Conservation (phyloP, 2,329 filamentous ascomycete genomes). For the Colletotrichum phormii region DNA sequence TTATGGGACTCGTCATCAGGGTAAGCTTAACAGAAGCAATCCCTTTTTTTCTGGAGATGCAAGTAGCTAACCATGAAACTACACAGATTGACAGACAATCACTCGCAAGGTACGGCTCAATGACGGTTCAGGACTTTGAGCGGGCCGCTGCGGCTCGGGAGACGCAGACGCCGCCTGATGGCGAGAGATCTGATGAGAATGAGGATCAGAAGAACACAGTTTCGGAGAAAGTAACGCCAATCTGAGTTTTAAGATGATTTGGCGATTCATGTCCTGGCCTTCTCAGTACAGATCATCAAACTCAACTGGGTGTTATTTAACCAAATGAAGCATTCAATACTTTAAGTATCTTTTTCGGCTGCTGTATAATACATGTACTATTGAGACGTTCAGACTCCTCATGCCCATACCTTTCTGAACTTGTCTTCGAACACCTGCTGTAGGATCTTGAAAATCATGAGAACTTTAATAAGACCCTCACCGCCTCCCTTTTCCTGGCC, state of each 20-base stretch:
- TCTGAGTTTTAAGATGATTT: not conserved
- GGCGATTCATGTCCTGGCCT: not conserved
- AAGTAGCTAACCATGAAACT: not conserved
- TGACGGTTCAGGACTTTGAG: not conserved
- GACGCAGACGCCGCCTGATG: not conserved
- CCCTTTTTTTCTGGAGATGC: not conserved
- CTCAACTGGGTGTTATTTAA: no score
- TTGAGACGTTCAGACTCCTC: slow-evolving; percentile 28
- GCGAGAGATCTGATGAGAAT: not conserved
- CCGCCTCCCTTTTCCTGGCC: slow-evolving; percentile 48
- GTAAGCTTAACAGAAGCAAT: not conserved
- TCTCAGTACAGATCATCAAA: no score
- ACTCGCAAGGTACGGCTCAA: slow-evolving; percentile 5
- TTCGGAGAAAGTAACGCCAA: not conserved
- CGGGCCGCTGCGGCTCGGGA: not conserved
- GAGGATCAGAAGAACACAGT: not conserved
- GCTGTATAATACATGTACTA: no score
- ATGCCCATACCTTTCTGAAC: slow-evolving; percentile 72
- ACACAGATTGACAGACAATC: not conserved
- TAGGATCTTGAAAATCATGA: slow-evolving; percentile 68
- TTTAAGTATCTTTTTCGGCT: no score
- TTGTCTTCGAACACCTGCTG: slow-evolving; percentile 72
- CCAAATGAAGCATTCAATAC: no score
- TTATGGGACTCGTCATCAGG: slow-evolving; percentile 34
- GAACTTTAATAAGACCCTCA: slow-evolving; percentile 63